A percentile compares a stretch with the other conserved stretches of the same genome.
These are phyloP conservation scores for Solanum chacoense DNA, from an alignment of 305 asterid species.

Conservation along the genomic window DNA sequence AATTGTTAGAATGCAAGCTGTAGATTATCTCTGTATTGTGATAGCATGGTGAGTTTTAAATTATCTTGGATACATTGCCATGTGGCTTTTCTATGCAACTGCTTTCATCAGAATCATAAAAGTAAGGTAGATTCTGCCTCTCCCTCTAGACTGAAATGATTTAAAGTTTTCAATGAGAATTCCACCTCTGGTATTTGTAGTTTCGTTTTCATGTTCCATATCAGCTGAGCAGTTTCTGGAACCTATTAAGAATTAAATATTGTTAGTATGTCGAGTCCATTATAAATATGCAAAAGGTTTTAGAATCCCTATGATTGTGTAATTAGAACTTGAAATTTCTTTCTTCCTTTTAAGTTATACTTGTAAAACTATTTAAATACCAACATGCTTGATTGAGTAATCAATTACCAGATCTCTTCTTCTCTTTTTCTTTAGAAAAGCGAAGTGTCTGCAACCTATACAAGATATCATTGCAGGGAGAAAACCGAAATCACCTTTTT, in stretches of 20 bases:
- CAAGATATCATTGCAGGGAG: neutral
- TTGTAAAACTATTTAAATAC: neutral
- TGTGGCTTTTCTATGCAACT: slow-evolving; percentile 1
- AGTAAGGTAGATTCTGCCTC: neutral
- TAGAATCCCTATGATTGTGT: neutral
- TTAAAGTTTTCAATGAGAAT: neutral
- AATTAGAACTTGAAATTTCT: neutral
- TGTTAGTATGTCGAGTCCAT: neutral
- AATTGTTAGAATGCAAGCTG: neutral
- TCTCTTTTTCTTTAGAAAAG: neutral
- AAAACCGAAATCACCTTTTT: neutral
- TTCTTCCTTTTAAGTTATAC: neutral
- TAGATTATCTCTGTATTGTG: neutral
- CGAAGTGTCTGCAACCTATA: neutral
- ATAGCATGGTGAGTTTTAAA: neutral
- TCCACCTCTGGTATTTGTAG: neutral
- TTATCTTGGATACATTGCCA: neutral
- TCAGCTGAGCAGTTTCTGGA: neutral
- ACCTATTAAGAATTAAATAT: neutral
- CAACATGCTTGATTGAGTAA: neutral
- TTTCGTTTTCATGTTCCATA: neutral
- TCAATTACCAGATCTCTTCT: neutral
- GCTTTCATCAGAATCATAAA: neutral
- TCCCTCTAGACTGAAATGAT: neutral
- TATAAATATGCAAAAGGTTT: neutral